Base-by-base conservation (phyloP, 176 grass and related monocot species). In the Chrysopogon serrulatus region DNA sequence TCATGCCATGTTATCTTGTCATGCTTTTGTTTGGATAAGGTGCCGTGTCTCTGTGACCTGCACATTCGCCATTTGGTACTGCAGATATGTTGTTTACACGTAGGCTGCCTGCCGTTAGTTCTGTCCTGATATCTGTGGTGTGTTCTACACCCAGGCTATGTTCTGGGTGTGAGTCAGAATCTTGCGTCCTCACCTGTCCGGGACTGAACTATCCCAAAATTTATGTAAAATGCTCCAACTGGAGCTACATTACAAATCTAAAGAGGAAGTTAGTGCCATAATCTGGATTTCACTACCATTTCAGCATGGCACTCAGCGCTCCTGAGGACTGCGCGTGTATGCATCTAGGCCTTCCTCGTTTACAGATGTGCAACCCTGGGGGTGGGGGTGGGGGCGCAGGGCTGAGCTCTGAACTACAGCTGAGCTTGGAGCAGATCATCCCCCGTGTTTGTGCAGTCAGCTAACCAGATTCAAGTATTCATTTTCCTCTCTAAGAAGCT, bases 351-450 rank as follows among this genome's bases (percentile, higher is more conserved):
- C 19, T 28, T 12, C 10, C 23, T 12, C 60, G 35, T 21, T 88
- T 44, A 92, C 73, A 95, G 85, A 1, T 88, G n/a, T n/a, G 92
- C 80, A 84, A 48, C 24, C 86, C 89, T 86, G 91, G 43, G n/a
- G n/a, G n/a, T n/a, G n/a, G n/a, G n/a, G n/a, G n/a, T n/a, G n/a
- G n/a, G n/a, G n/a, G n/a, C n/a, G n/a, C n/a, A n/a, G n/a, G 86
- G 78, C 84, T 90, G 85, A 78, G 90, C 94, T 79, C 92, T 92
- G 51, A 94, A 83, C 90, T 90, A 92, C 92, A 97, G n/a, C 43
- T 13, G 61, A 68, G 28, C 30, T 66, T 86, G 23, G 6, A 82
- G 60, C 0, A 2, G 67, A 68, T 11, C 31, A 62, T 74, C n/a
- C 72, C 53, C 9, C 1, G 8, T 10, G 80, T 42, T 73, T 78